These are phyloP conservation scores for Helminthosporium solani DNA, from an alignment of 2,329 filamentous ascomycete species.

Conservation along the genomic window DNA sequence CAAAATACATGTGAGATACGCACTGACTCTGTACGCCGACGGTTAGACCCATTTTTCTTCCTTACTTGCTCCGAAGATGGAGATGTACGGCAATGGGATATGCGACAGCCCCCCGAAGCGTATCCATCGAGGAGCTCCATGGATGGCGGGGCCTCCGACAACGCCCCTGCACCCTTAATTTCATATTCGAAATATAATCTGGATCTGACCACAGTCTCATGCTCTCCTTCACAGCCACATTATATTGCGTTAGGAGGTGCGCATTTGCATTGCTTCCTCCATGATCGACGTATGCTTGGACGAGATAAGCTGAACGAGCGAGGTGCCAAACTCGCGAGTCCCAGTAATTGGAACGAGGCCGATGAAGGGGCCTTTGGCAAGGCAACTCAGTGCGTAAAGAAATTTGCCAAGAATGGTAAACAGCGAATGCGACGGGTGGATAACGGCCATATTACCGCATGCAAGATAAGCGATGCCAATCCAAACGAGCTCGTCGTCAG, in stretches of 20 bases:
- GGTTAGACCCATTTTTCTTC: slow-evolving; percentile 67
- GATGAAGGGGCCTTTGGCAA: slow-evolving; percentile 58
- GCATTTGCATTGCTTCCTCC: slow-evolving; percentile 67
- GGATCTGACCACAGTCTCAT: slow-evolving; percentile 68
- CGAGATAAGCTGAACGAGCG: slow-evolving; percentile 57
- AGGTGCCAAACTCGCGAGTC: slow-evolving; percentile 50
- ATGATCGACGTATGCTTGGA: slow-evolving; percentile 67
- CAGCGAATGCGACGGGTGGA: slow-evolving; percentile 54
- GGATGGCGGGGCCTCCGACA: slow-evolving; percentile 48
- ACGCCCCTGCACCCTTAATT: slow-evolving; percentile 63
- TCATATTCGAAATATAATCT: slow-evolving; percentile 64
- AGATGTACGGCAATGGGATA: slow-evolving; percentile 68
- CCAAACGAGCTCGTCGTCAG: slow-evolving; percentile 68
- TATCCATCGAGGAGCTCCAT: slow-evolving; percentile 53
- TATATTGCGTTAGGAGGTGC: slow-evolving; percentile 70
- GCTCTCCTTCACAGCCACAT: slow-evolving; percentile 65
- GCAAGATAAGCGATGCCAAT: slow-evolving; percentile 68
- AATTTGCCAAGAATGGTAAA: slow-evolving; percentile 65
- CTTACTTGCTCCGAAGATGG: slow-evolving; percentile 70
- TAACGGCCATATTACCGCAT: slow-evolving; percentile 67
- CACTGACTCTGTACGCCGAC: too few relatives aligned
- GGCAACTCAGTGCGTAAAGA: slow-evolving; percentile 65
- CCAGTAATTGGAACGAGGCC: slow-evolving; percentile 42
- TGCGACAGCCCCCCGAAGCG: slow-evolving; percentile 63
- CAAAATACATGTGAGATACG: too few relatives aligned